A percentile compares a stretch with the other conserved stretches of the same genome.
phyloP scores from a whole-genome alignment of 2,329 filamentous ascomycete species.

The Aspergillus ochraceoroseus region DNA sequence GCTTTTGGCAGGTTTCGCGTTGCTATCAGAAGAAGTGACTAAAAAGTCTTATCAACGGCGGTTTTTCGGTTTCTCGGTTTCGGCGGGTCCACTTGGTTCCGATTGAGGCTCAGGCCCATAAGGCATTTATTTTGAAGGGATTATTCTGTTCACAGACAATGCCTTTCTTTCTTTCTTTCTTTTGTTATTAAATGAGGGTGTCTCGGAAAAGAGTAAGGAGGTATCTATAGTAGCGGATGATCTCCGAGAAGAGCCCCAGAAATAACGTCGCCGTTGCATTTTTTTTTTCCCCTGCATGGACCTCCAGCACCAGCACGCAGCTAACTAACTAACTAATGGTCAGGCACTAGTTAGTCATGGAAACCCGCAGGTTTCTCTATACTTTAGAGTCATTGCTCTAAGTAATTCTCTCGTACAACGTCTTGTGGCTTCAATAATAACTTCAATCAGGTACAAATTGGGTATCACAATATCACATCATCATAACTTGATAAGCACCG shows the following conservation, averaged over 20 bases:
- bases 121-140: not conserved
- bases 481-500: not conserved
- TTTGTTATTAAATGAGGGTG: too few species aligned
- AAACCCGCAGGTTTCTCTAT: too few species aligned
- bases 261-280: too few species aligned
- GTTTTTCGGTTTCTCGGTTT: conserved; percentile 1
- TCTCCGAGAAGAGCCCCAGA: too few species aligned
- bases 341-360: conserved; percentile 1
- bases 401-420: not conserved
- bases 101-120: not conserved
- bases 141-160: not conserved
- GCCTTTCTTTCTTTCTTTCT: too few species aligned
- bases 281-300: too few species aligned
- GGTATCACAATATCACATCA: conserved; percentile 16
- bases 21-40: conserved; percentile 8
- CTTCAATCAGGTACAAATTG: too few species aligned
- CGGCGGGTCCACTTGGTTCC: conserved; percentile 12
- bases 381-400: not conserved
- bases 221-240: too few species aligned
- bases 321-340: too few species aligned
- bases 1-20: conserved; percentile 6
- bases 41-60: conserved; percentile 14
- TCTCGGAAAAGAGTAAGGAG: too few species aligned
- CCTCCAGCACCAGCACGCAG: not conserved
- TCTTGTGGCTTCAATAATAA: not conserved